These are phyloP conservation scores for Usnea hakonensis DNA, from an alignment of 495 filamentous ascomycete genomes.

Conservation along the genomic window DNA sequence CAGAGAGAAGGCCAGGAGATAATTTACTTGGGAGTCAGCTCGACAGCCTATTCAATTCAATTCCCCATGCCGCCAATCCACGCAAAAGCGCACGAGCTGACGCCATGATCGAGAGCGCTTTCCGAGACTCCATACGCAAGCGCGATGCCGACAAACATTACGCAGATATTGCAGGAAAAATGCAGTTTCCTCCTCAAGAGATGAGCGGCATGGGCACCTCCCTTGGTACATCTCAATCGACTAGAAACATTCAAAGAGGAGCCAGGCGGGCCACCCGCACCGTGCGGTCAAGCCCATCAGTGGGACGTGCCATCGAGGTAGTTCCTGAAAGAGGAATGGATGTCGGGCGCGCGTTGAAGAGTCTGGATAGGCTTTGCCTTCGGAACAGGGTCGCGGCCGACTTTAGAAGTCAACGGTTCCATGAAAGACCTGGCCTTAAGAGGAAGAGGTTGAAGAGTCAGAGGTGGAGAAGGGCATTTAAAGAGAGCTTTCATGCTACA, in stretches of 20 bases:
- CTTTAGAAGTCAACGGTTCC: slow-evolving; percentile 47
- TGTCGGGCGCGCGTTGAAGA: slow-evolving; percentile 45
- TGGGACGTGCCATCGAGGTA: slow-evolving; percentile 53
- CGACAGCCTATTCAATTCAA: background rate
- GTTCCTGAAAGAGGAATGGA: slow-evolving; percentile 37
- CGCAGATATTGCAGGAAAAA: background rate
- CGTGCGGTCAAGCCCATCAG: slow-evolving; percentile 29
- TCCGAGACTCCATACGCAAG: background rate
- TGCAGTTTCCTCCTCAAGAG: slow-evolving; percentile 2
- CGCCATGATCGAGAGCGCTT: background rate
- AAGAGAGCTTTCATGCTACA: slow-evolving; percentile 52
- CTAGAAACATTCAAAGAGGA: background rate
- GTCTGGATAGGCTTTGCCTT: slow-evolving; percentile 39
- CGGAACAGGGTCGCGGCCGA: slow-evolving; percentile 50
- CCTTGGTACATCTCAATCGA: background rate
- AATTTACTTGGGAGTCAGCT: background rate
- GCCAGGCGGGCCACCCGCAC: slow-evolving; percentile 20
- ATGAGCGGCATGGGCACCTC: background rate
- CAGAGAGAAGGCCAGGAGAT: background rate
- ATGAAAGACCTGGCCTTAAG: slow-evolving; percentile 67
- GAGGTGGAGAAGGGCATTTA: slow-evolving; percentile 61
- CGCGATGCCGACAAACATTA: background rate
- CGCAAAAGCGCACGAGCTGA: background rate
- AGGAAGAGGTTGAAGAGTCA: slow-evolving; percentile 60
- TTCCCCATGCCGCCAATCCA: background rate